These are phyloP conservation scores for Haplographium delicatum DNA, from an alignment of 495 filamentous ascomycete genomes.

Conservation along the genomic window DNA sequence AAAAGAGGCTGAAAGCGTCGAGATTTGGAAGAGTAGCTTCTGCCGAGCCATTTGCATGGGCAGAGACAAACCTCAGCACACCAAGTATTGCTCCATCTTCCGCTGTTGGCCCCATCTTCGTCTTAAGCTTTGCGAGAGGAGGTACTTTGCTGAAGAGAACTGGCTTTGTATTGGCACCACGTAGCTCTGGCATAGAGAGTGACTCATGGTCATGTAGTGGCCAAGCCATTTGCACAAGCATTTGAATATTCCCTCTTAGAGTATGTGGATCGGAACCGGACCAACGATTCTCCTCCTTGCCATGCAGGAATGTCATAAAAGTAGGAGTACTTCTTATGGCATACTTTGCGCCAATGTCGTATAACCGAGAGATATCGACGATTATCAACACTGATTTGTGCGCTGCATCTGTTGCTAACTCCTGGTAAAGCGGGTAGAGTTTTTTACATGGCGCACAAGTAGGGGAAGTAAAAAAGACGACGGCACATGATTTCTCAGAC, in stretches of 20 bases:
- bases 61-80: conserved; percentile 61
- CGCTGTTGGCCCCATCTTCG: conserved; percentile 59
- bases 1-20: conserved; percentile 44
- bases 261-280: conserved; percentile 63
- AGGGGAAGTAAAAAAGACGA: conserved; percentile 88
- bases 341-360: conserved; percentile 62
- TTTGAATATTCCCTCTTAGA: conserved; percentile 64
- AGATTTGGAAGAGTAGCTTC: conserved; percentile 60
- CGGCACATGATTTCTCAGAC: conserved; percentile 62
- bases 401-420: conserved; percentile 71
- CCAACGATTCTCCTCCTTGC: conserved; percentile 75
- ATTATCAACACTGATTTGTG: conserved; percentile 71
- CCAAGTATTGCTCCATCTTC: conserved; percentile 46
- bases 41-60: conserved; percentile 47
- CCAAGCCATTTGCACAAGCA: conserved; percentile 71
- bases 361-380: conserved; percentile 66
- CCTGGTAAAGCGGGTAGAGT: conserved; percentile 78
- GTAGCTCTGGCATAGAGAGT: conserved; percentile 64
- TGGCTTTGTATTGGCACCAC: conserved; percentile 54
- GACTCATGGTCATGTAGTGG: conserved; percentile 71
- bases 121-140: conserved; percentile 75
- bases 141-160: conserved; percentile 75
- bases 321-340: conserved; percentile 75
- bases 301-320: conserved; percentile 81
- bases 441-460: conserved; percentile 82